Conservation (phyloP, 78 protist species). For the Dictyostelium capitatum region DNA sequence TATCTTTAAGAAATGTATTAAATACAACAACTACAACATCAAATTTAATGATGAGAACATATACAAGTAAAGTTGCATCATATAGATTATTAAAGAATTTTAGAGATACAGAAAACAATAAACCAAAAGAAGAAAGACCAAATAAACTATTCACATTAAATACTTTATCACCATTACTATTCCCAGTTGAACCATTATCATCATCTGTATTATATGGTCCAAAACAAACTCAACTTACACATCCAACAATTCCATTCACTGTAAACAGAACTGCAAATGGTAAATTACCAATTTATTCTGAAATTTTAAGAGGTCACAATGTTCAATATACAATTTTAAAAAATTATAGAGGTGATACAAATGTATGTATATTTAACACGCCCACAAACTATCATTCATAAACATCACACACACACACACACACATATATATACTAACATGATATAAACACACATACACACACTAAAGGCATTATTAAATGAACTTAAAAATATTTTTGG, state of each 20-base stretch:
- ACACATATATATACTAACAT: not conserved
- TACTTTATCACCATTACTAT: slow-evolving; percentile 25
- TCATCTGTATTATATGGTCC: not conserved
- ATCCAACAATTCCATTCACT: slow-evolving; percentile 55
- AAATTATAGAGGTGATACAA: slow-evolving; percentile 37
- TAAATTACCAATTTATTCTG: slow-evolving; percentile 40
- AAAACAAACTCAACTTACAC: not conserved
- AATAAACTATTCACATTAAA: slow-evolving; percentile 6
- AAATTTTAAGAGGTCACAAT: slow-evolving; percentile 11
- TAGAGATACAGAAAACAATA: not conserved
- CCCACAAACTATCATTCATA: not conserved
- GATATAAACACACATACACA: no score
- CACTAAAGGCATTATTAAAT: not conserved
- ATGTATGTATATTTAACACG: slow-evolving; percentile 9
- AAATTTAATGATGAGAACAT: not conserved
- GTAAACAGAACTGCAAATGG: slow-evolving; percentile 57
- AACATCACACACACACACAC: not conserved
- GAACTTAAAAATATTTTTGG: slow-evolving; percentile 18
- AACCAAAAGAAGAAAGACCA: not conserved
- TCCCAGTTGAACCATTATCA: slow-evolving; percentile 25
- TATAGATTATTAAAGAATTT: not conserved
- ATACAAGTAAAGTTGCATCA: not conserved
- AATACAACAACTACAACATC: not conserved
- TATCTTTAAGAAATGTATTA: not conserved
- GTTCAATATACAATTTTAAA: slow-evolving; percentile 25